phyloP scores from a whole-genome alignment of 2,329 filamentous ascomycete species.

The Sclerotinia glacialis region DNA sequence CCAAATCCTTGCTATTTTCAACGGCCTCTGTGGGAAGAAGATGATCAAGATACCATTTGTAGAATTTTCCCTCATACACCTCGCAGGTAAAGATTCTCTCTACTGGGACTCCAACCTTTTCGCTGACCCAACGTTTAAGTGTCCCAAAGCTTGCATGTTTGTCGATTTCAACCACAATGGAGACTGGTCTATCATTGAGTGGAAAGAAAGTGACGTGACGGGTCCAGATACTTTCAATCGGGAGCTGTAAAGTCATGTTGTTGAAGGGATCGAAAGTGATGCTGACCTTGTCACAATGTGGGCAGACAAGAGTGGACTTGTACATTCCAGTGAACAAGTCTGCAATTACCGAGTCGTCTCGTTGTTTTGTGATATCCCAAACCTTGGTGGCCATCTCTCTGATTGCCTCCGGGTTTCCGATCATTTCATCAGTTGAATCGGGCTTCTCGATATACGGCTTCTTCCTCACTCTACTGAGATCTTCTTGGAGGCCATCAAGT shows the following conservation, averaged over 20 bases:
- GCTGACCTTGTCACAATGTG: conserved; percentile 88
- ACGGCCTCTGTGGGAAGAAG: conserved; percentile 72
- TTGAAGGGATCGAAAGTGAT: conserved; percentile 99
- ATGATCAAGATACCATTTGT: conserved; percentile 76
- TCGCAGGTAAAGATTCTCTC: conserved; percentile 76
- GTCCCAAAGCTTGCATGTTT: conserved; percentile 68
- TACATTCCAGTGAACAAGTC: conserved; percentile 98
- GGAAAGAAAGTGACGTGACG: conserved; percentile 76
- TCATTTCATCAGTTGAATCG: conserved; percentile 95
- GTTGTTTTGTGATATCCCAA: conserved; percentile 85
- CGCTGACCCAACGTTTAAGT: conserved; percentile 69
- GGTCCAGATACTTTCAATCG: conserved; percentile 78
- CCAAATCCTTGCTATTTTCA: conserved; percentile 52
- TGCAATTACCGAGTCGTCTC: conserved; percentile 92
- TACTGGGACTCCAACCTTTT: conserved; percentile 60
- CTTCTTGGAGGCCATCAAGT: conserved; percentile 90
- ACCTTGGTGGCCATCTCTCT: conserved; percentile 81
- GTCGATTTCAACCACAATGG: conserved; percentile 75
- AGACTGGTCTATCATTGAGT: conserved; percentile 65
- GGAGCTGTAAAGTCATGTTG: conserved; percentile 85
- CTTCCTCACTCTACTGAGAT: conserved; percentile 87
- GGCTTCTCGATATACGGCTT: conserved; percentile 98
- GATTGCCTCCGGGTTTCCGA: conserved; percentile 76
- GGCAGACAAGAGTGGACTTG: conserved; percentile 94
- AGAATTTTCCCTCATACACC: conserved; percentile 80